Conservation (phyloP, 1,284 basidiomycete genomes). For the Coniophora puteana region DNA sequence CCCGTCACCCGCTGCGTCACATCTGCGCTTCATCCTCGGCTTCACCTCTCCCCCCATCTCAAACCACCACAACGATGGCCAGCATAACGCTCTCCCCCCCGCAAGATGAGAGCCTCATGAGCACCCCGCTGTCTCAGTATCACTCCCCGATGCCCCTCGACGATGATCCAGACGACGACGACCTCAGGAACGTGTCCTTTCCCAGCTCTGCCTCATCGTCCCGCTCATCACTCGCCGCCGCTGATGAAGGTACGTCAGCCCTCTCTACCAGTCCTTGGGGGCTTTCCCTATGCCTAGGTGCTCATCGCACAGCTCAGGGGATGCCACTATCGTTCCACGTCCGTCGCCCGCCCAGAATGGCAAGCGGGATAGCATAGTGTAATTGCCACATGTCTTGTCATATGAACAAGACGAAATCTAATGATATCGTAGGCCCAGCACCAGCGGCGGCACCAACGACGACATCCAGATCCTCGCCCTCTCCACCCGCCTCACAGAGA, state of each 20-base stretch:
- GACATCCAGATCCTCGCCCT: constrained; percentile 71
- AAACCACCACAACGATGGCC: constrained; percentile 4
- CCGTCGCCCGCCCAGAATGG: too few species aligned
- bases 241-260: constrained; percentile 52
- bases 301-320: constrained; percentile 42
- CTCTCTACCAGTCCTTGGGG: too few species aligned
- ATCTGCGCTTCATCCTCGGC: constrained; percentile 27
- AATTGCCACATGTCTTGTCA: constrained; percentile 1
- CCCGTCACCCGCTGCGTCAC: too few species aligned
- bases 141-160: too few species aligned
- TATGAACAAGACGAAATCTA: too few species aligned
- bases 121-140: constrained; percentile 29
- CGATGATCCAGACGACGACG: constrained; percentile 33
- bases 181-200: constrained; percentile 29
- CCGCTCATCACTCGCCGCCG: constrained; percentile 44
- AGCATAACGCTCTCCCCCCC: constrained; percentile 19
- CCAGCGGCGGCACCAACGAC: constrained; percentile 38
- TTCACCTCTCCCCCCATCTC: constrained; percentile 6
- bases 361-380: too few species aligned
- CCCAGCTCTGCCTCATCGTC: constrained; percentile 52
- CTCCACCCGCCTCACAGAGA: constrained; percentile 80
- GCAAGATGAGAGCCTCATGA: constrained; percentile 9
- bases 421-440: too few species aligned
- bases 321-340: constrained; percentile 42
- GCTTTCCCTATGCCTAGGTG: too few species aligned